These are phyloP conservation scores for Lonicera japonica DNA, from an alignment of 129 eudicot species.

Conservation along the genomic window DNA sequence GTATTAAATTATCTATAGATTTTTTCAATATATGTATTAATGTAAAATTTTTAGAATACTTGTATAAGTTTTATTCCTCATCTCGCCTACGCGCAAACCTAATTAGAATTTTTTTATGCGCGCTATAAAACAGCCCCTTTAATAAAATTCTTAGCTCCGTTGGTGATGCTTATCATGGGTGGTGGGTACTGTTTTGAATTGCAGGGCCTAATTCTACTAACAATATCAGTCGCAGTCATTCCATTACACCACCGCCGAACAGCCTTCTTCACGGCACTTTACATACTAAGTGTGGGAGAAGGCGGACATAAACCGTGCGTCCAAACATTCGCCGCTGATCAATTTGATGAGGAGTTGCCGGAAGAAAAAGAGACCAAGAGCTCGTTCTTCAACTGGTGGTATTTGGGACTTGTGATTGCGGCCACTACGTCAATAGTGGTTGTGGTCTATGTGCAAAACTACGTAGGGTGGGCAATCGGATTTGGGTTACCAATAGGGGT, in stretches of 20 bases:
- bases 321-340: slow-evolving; percentile 82
- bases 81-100: too few species aligned
- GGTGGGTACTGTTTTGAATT: too few species aligned
- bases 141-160: too few species aligned
- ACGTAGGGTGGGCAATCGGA: slow-evolving; percentile 54
- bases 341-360: slow-evolving; percentile 45
- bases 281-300: slow-evolving; percentile 50
- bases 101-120: too few species aligned
- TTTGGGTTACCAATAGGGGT: slow-evolving; percentile 39
- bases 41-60: too few species aligned
- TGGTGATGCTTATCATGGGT: too few species aligned
- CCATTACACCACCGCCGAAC: slow-evolving; percentile 19
- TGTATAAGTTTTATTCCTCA: too few species aligned
- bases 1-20: too few species aligned
- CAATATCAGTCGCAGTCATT: slow-evolving; percentile 34
- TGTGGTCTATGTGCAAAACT: slow-evolving; percentile 47
- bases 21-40: too few species aligned
- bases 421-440: slow-evolving; percentile 35
- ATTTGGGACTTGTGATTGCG: slow-evolving; percentile 50
- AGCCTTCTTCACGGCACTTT: slow-evolving; percentile 57
- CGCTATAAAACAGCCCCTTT: too few species aligned
- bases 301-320: slow-evolving; percentile 87
- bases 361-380: slow-evolving; percentile 54
- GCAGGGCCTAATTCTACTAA: slow-evolving; percentile 55
- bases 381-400: slow-evolving; percentile 92